These are phyloP conservation scores for Macroventuria anomochaeta DNA, from an alignment of 2,329 filamentous ascomycete species.

Conservation along the genomic window DNA sequence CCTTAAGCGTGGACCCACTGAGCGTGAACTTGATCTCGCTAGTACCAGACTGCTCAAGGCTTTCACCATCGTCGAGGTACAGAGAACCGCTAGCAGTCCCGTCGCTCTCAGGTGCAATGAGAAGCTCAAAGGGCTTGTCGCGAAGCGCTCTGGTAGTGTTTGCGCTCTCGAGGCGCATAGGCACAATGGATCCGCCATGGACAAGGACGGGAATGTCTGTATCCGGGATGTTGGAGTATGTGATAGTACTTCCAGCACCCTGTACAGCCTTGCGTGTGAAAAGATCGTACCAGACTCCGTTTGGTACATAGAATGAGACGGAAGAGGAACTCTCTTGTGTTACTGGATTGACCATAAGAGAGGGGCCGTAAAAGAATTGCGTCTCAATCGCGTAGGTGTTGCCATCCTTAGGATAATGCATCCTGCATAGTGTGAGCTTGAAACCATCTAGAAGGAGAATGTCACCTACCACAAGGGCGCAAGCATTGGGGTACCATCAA, in stretches of 20 bases:
- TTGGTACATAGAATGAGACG: slow-evolving; percentile 62
- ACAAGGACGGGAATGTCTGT: slow-evolving; percentile 69
- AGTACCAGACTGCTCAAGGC: slow-evolving; percentile 63
- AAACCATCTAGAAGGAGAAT: too few relatives aligned
- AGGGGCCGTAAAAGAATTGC: slow-evolving; percentile 66
- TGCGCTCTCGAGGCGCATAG: slow-evolving; percentile 61
- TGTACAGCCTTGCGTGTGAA: slow-evolving; percentile 39
- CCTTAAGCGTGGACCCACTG: slow-evolving; percentile 57
- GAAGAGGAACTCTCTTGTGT: slow-evolving; percentile 58
- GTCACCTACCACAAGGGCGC: slow-evolving; percentile 72
- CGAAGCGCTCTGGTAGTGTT: slow-evolving; percentile 70
- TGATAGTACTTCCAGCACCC: slow-evolving; percentile 52
- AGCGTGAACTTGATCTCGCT: slow-evolving; percentile 68
- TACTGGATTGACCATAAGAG: slow-evolving; percentile 64
- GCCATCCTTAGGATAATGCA: slow-evolving; percentile 66
- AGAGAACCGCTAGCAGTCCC: slow-evolving; percentile 70
- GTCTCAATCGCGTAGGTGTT: slow-evolving; percentile 58
- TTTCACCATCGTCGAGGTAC: slow-evolving; percentile 80
- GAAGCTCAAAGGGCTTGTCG: slow-evolving; percentile 71
- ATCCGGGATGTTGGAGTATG: slow-evolving; percentile 55
- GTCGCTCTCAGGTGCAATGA: slow-evolving; percentile 69
- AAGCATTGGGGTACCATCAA: slow-evolving; percentile 68
- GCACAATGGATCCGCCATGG: slow-evolving; percentile 68
- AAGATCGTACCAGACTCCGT: slow-evolving; percentile 60
- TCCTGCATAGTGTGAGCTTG: slow-evolving; percentile 46